phyloP scores from a whole-genome alignment of 306 rosid species.

The Prunus mongolica region DNA sequence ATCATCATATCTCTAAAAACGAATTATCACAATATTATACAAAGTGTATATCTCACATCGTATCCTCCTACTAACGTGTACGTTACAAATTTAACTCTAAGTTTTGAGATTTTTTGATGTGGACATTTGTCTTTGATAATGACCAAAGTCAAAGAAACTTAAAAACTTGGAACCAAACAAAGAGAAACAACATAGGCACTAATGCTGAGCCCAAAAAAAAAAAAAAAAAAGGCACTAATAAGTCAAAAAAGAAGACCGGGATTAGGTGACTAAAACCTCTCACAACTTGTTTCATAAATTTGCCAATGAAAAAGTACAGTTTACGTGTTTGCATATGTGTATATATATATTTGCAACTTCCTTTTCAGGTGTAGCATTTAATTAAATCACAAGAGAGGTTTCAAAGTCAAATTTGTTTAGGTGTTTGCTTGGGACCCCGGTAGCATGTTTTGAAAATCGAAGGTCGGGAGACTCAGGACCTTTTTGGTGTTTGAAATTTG shows the following conservation, averaged over 20 bases:
- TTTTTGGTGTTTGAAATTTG: not conserved
- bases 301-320: not conserved
- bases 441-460: not conserved
- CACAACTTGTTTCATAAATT: not conserved
- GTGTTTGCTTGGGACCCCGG: not conserved
- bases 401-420: not conserved
- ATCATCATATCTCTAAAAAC: not conserved
- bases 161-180: not conserved
- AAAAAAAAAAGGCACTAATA: too few relatives aligned
- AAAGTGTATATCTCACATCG: not conserved
- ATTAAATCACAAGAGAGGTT: not conserved
- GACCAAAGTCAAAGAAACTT: not conserved
- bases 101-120: not conserved
- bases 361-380: not conserved
- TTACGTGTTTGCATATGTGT: not conserved
- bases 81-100: not conserved
- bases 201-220: too few relatives aligned
- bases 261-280: conserved; percentile 2
- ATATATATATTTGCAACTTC: not conserved
- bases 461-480: not conserved
- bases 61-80: not conserved
- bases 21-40: not conserved
- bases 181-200: not conserved
- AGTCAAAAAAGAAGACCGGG: not conserved
- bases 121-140: not conserved